Evolutionary conservation across 495 filamentous ascomycete genomes (phyloP), one percentile per base, ranked within the genome.

Genomic region (Diplogelasinospora grovesii): DNA sequence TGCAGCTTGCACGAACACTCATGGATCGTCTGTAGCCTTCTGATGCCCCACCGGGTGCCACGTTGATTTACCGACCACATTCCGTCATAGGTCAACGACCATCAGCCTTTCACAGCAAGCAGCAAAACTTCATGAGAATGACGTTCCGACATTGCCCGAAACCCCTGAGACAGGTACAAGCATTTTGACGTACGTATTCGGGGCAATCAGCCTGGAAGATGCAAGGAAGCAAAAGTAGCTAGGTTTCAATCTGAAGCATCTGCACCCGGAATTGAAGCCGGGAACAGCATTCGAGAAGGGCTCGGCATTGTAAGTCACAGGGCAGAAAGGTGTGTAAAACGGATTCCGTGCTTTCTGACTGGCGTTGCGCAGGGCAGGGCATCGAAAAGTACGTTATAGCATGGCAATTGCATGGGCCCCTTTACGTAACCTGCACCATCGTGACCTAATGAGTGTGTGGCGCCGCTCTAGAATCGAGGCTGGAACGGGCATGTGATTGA

Each of bases 141-240:
- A 16, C 18, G 30, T 48, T 48, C 54, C 54, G 54, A 51, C 36
- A 45, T 54, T 52, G 41, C 51, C 54, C 54, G 54, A 54, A 35
- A 14, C 41, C 30, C 19, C 36, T 35, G 33, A 36, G 16, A 25
- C n/a, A 18, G n/a, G 37, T 23, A 9, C 16, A 22, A n/a, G n/a
- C n/a, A n/a, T n/a, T n/a, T n/a, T n/a, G n/a, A n/a, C n/a, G n/a
- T n/a, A n/a, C n/a, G n/a, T n/a, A n/a, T n/a, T n/a, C n/a, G n/a
- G n/a, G n/a, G n/a, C n/a, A n/a, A n/a, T n/a, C n/a, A n/a, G n/a
- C n/a, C n/a, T n/a, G 5, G 14, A 35, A 35, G 21, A 35, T 18
- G 4, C 14, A 27, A 27, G n/a, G 25, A 27, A 27, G 25, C 14
- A 37, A 40, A 32, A n/a, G n/a, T n/a, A n/a, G n/a, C n/a, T n/a